A percentile compares a stretch with the other conserved stretches of the same genome.
phyloP scores from a whole-genome alignment of 1,284 basidiomycete genomes.

The Taiwanofungus camphoratus region DNA sequence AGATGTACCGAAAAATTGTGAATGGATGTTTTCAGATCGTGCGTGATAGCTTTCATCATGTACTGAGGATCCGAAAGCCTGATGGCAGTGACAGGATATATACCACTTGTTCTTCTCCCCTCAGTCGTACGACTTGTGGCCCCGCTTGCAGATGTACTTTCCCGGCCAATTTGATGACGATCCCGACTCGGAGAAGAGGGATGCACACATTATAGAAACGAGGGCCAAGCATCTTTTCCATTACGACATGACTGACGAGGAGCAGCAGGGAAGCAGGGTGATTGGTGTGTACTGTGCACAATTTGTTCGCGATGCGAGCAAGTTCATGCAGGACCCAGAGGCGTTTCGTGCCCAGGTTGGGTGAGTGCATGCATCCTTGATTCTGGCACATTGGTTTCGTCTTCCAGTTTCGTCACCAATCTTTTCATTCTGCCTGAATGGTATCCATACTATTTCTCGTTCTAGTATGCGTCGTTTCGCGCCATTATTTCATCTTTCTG shows the following conservation, averaged over 20 bases:
- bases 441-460: too few relatives aligned
- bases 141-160: background rate
- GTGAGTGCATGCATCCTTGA: constrained; percentile 4
- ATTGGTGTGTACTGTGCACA: background rate
- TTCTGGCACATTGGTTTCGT: too few relatives aligned
- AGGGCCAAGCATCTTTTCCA: background rate
- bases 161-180: background rate
- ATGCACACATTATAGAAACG: background rate
- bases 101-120: background rate
- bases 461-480: too few relatives aligned
- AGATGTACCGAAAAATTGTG: background rate
- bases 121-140: background rate
- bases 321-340: background rate
- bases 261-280: background rate
- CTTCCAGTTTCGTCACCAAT: too few relatives aligned
- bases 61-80: background rate
- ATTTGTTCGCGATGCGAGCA: constrained; percentile 1
- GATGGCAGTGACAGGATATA: background rate
- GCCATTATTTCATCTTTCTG: too few relatives aligned
- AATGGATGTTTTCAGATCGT: background rate
- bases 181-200: background rate
- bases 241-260: constrained; percentile 1
- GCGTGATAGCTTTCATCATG: background rate
- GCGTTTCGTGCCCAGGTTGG: background rate
- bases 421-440: too few relatives aligned